Conservation (phyloP, 306 rosid genomes). For the Citrullus mucosospermus region DNA sequence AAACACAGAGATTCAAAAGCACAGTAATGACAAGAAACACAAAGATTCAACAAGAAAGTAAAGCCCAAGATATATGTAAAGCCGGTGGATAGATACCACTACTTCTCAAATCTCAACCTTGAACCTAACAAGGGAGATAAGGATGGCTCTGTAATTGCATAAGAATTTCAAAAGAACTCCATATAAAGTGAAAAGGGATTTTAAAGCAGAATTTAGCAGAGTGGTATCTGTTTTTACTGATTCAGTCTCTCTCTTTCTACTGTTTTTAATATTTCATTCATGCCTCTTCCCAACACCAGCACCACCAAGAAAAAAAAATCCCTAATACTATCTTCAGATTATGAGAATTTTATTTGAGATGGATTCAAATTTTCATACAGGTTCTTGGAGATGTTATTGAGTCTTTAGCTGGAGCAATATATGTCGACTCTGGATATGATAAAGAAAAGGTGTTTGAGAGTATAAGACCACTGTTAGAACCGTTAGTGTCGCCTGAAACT, state of each 20-base stretch:
- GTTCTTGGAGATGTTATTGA: slow-evolving; percentile 76
- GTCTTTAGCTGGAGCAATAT: slow-evolving; percentile 75
- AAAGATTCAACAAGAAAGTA: neutral
- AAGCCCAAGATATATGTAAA: neutral
- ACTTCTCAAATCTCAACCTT: neutral
- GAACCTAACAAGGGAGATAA: neutral
- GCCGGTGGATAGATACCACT: neutral
- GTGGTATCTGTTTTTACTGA: neutral
- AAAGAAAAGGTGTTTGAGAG: slow-evolving; percentile 41
- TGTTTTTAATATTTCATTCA: neutral
- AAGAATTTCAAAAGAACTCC: neutral
- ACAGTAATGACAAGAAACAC: neutral
- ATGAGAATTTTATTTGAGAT: neutral
- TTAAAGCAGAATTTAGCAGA: neutral
- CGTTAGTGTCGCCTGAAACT: slow-evolving; percentile 55
- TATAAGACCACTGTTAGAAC: slow-evolving; percentile 56
- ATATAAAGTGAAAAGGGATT: neutral
- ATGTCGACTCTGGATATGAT: slow-evolving; percentile 51
- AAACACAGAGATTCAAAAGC: too few species aligned
- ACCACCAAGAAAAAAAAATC: too few species aligned
- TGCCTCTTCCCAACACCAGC: neutral
- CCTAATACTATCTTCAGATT: neutral
- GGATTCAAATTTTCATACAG: slow-evolving; percentile 18
- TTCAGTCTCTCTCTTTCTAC: neutral
- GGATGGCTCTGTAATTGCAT: neutral